Evolutionary conservation across 192 early-diverging fungal species (phyloP).

Genomic region (Coemansia sp.): DNA sequence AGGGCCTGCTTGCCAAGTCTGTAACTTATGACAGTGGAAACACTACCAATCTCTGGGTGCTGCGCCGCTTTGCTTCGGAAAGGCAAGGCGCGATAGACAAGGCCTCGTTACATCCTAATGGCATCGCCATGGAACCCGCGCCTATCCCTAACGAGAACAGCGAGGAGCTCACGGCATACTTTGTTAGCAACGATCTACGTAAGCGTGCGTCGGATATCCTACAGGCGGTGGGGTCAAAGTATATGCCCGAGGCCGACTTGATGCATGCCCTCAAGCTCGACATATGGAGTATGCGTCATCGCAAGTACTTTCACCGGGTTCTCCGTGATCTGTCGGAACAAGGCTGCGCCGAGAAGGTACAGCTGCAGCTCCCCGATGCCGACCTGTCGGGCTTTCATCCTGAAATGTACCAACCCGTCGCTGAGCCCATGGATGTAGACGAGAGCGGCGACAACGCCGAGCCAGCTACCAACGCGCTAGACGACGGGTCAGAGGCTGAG

Average conservation of each 20-base stretch:
- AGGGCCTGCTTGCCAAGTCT: slow-evolving; percentile 37
- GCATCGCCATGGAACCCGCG: background rate
- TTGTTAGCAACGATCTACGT: slow-evolving; percentile 23
- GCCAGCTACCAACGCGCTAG: background rate
- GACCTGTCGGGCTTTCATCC: background rate
- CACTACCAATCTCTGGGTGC: slow-evolving; percentile 45
- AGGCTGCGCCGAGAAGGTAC: slow-evolving; percentile 30
- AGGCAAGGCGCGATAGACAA: background rate
- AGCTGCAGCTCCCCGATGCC: slow-evolving; percentile 24
- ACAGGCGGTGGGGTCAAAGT: slow-evolving; percentile 9
- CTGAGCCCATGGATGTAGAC: background rate
- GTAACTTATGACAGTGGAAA: slow-evolving; percentile 20
- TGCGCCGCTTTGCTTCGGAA: slow-evolving; percentile 30
- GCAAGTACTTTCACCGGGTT: slow-evolving; percentile 39
- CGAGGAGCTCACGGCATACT: background rate
- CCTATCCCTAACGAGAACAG: background rate
- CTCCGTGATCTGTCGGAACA: slow-evolving; percentile 12
- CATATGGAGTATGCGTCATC: slow-evolving; percentile 15
- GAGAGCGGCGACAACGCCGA: background rate
- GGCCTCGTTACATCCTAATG: background rate
- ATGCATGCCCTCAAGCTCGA: slow-evolving; percentile 36
- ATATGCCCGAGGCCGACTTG: slow-evolving; percentile 45
- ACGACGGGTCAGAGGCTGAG: background rate
- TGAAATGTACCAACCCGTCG: background rate
- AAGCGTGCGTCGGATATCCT: slow-evolving; percentile 23